Conservation (phyloP, 2,329 filamentous ascomycete species). For the Colletotrichum melonis region DNA sequence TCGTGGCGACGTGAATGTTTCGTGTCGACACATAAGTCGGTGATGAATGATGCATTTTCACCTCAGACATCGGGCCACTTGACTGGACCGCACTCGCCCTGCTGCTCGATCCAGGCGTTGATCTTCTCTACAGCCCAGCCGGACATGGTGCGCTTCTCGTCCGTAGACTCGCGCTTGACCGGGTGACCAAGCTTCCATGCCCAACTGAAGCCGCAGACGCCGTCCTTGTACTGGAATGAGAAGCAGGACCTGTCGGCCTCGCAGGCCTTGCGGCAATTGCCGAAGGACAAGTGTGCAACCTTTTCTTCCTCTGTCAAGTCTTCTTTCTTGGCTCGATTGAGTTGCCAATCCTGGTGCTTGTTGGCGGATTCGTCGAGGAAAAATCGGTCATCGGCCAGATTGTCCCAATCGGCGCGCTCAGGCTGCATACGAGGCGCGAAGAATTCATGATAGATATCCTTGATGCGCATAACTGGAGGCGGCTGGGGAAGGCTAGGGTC, state of each 20-base stretch:
- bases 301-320: conserved; percentile 50
- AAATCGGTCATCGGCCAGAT: conserved; percentile 56
- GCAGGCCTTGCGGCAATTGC: conserved; percentile 59
- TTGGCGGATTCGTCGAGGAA: conserved; percentile 50
- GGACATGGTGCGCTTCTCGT: conserved; percentile 47
- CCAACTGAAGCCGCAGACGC: conserved; percentile 49
- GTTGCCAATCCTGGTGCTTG: conserved; percentile 46
- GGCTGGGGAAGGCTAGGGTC: conserved; percentile 30
- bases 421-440: conserved; percentile 52
- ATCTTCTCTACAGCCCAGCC: conserved; percentile 57
- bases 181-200: conserved; percentile 54
- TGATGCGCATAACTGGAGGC: conserved; percentile 52
- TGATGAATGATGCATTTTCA: not conserved
- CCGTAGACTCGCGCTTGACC: conserved; percentile 41
- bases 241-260: conserved; percentile 49
- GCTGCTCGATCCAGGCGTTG: conserved; percentile 50
- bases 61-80: conserved; percentile 44
- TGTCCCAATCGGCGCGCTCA: conserved; percentile 63
- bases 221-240: conserved; percentile 53
- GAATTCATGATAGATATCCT: conserved; percentile 61
- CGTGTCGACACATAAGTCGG: not conserved
- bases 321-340: conserved; percentile 46
- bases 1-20: not conserved
- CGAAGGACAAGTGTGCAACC: conserved; percentile 53
- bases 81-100: conserved; percentile 48